Evolutionary conservation across 2,329 filamentous ascomycete species (phyloP).

Genomic region (Penicillium brevicompactum): DNA sequence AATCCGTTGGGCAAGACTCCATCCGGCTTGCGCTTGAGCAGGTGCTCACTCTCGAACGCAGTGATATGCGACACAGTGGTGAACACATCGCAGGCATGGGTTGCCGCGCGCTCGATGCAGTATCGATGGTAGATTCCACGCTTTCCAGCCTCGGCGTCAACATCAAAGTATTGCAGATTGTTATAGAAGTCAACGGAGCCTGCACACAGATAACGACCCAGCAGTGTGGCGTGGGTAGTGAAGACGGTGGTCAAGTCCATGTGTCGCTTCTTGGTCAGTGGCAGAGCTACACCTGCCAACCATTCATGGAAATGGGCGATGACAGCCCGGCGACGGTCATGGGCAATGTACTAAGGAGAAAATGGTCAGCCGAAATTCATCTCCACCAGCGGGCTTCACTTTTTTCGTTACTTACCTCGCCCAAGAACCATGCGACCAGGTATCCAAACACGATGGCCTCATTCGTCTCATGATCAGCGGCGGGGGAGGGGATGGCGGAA

Average conservation of each 20-base stretch:
- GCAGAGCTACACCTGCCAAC: constrained; percentile 91
- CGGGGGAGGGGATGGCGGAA: constrained; percentile 89
- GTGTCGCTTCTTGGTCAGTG: constrained; percentile 86
- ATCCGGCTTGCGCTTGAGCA: constrained; percentile 96
- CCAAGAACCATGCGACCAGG: constrained; percentile 94
- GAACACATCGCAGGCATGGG: constrained; percentile 93
- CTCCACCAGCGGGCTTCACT: not conserved
- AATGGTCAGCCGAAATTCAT: not conserved
- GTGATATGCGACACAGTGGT: constrained; percentile 99
- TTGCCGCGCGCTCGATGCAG: constrained; percentile 92
- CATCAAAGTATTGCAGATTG: constrained; percentile 95
- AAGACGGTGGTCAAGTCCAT: constrained; percentile 99
- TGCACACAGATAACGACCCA: constrained; percentile 94
- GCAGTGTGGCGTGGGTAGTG: constrained; percentile 93
- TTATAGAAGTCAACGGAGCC: constrained; percentile 99
- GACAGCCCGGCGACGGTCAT: constrained; percentile 87
- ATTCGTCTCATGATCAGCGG: constrained; percentile 91
- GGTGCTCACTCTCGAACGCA: constrained; percentile 94
- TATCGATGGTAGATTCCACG: constrained; percentile 98
- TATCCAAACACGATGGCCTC: constrained; percentile 98
- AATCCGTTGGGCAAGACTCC: constrained; percentile 94
- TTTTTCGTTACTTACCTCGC: constrained; percentile 68
- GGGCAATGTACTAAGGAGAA: constrained; percentile 75
- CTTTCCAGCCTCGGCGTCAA: constrained; percentile 94
- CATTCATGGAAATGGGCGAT: constrained; percentile 99